These are phyloP conservation scores for Pleurotus tuber-regium DNA, from an alignment of 768 basidiomycete genomes.

Conservation along the genomic window DNA sequence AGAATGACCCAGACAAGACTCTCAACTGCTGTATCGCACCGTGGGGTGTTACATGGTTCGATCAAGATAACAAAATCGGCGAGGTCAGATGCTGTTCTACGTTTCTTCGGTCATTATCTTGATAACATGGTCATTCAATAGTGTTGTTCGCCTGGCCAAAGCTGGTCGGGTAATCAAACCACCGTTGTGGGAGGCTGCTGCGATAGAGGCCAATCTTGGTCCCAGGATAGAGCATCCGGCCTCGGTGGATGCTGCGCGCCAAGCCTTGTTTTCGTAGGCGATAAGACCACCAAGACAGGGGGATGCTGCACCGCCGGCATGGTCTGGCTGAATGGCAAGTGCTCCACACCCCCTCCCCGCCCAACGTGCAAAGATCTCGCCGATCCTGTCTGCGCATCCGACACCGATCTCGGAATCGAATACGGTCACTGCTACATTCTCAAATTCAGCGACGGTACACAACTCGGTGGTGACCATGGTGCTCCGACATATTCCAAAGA, in stretches of 20 bases:
- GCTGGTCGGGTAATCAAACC: conserved; percentile 3
- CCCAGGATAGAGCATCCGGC: conserved; percentile 5
- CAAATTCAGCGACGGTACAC: conserved; percentile 4
- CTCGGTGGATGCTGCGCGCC: conserved; percentile 5
- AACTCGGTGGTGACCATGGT: conserved; percentile 6
- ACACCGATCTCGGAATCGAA: not conserved
- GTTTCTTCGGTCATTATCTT: not conserved
- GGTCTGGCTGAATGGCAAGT: conserved; percentile 5
- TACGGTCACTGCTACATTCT: conserved; percentile 11
- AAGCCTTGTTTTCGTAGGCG: not conserved
- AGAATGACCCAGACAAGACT: not conserved
- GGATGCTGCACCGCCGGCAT: conserved; percentile 7
- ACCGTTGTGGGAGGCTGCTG: conserved; percentile 2
- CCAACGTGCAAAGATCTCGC: conserved; percentile 5
- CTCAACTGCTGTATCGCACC: conserved; percentile 3
- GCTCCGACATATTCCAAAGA: conserved; percentile 1
- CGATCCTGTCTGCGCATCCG: not conserved
- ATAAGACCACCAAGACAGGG: conserved; percentile 4
- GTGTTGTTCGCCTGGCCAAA: not conserved
- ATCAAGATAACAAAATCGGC: not conserved
- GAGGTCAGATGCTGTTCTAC: not conserved
- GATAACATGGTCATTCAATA: not conserved
- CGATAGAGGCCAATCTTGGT: not conserved
- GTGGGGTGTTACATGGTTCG: conserved; percentile 1
- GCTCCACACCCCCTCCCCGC: not conserved